Percentiles rank a stretch among this genome's conserved stretches.
Evolutionary conservation across 306 rosid species (phyloP).

Genomic region (Rosa chinensis): DNA sequence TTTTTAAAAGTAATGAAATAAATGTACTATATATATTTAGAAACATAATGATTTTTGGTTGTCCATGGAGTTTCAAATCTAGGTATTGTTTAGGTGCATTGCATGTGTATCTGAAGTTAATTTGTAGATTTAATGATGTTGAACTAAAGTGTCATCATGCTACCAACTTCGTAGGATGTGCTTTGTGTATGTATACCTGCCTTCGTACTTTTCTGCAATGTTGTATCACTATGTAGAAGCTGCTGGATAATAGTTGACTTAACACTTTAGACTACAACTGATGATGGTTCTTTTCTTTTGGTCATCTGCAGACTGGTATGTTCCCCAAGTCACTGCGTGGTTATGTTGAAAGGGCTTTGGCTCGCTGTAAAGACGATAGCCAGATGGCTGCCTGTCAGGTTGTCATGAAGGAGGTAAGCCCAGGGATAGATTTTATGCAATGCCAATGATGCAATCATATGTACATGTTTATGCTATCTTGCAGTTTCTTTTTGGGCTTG

Average conservation of each 20-base stretch:
- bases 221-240: background rate
- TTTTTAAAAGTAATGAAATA: background rate
- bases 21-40: background rate
- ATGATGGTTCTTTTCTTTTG: slow-evolving; percentile 9
- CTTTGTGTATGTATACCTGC: too few species aligned
- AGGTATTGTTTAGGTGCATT: slow-evolving; percentile 4
- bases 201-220: background rate
- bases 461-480: slow-evolving; percentile 4
- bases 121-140: background rate
- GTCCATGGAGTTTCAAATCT: background rate
- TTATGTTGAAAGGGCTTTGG: slow-evolving; percentile 94
- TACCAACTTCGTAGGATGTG: background rate
- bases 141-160: background rate
- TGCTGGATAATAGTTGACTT: background rate
- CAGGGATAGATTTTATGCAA: slow-evolving; percentile 15
- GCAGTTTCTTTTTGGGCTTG: background rate
- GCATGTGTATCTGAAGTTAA: background rate
- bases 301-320: slow-evolving; percentile 72
- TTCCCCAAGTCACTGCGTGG: slow-evolving; percentile 91
- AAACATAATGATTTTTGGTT: background rate
- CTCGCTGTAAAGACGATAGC: slow-evolving; percentile 86
- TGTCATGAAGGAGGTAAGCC: slow-evolving; percentile 81
- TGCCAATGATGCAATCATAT: slow-evolving; percentile 15
- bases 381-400: slow-evolving; percentile 82
- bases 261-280: background rate